Percentiles rank a stretch among this genome's conserved stretches.
Conservation (phyloP, 2,329 filamentous ascomycete genomes). For the Leptosphaerulina australis region DNA sequence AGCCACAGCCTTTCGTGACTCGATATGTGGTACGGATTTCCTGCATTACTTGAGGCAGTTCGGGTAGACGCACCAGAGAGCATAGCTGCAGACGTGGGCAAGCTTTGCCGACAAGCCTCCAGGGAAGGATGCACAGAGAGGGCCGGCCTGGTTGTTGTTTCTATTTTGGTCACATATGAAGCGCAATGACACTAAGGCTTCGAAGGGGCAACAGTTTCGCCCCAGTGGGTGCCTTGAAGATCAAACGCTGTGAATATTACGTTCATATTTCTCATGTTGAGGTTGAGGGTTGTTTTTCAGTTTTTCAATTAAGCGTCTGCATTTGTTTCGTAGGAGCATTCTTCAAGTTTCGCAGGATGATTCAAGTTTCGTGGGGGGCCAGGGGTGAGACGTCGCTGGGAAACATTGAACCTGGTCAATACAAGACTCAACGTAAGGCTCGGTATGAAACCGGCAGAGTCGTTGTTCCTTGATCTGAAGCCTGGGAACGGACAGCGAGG, state of each 20-base stretch:
- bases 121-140: not conserved
- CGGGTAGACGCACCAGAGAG: not conserved
- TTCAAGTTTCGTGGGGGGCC: conserved; percentile 1
- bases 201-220: not conserved
- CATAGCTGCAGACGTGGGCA: conserved; percentile 5
- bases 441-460: conserved; percentile 11
- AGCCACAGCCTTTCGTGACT: conserved; percentile 7
- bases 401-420: conserved; percentile 7
- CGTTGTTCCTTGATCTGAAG: conserved; percentile 3
- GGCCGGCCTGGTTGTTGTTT: conserved; percentile 7
- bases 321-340: not conserved
- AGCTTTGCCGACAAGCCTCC: conserved; percentile 1
- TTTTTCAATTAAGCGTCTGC: not conserved
- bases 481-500: not conserved
- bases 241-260: conserved; percentile 1
- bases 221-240: not conserved
- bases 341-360: not conserved
- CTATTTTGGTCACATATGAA: conserved; percentile 9
- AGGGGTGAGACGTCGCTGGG: not conserved
- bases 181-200: conserved; percentile 3
- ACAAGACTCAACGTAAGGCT: conserved; percentile 10
- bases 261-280: not conserved
- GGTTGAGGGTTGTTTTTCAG: no score
- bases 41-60: not conserved
- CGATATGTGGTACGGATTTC: not conserved